Percentiles rank a stretch among this genome's conserved stretches.
phyloP scores from a whole-genome alignment of 1,284 basidiomycete species.

The Cystobasidium pallidum region DNA sequence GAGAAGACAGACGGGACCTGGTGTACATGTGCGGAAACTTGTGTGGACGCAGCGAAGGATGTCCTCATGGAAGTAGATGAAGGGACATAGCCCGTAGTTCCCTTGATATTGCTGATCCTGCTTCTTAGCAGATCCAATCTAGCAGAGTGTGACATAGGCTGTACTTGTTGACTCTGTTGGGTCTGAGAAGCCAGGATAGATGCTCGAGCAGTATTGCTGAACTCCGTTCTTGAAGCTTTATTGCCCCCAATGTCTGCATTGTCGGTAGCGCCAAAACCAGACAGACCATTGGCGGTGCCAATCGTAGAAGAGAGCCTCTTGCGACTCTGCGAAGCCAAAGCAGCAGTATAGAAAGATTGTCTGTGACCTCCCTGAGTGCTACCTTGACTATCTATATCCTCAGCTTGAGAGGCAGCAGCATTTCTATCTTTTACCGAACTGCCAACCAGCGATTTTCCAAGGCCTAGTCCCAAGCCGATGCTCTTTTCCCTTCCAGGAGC shows the following conservation, averaged over 20 bases:
- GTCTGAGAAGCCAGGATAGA: slow-evolving; percentile 23
- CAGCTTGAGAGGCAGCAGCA: slow-evolving; percentile 15
- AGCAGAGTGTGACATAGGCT: slow-evolving; percentile 29
- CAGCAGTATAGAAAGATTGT: slow-evolving; percentile 34
- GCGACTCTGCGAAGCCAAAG: slow-evolving; percentile 5
- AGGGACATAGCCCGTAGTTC: slow-evolving; percentile 14
- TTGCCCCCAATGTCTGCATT: neutral
- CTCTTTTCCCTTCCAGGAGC: slow-evolving; percentile 49
- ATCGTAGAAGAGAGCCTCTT: slow-evolving; percentile 36
- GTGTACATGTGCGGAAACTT: neutral
- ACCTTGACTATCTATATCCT: slow-evolving; percentile 39
- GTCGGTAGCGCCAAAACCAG: neutral
- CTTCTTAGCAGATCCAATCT: slow-evolving; percentile 32
- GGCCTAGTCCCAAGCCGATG: slow-evolving; percentile 46
- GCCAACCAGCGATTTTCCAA: slow-evolving; percentile 39
- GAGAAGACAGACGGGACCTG: too few relatives aligned
- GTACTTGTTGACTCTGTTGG: neutral
- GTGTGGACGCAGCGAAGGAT: slow-evolving; percentile 13
- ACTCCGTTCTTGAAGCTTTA: slow-evolving; percentile 30
- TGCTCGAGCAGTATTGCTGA: slow-evolving; percentile 9
- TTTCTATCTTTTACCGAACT: slow-evolving; percentile 38
- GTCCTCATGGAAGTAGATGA: slow-evolving; percentile 3
- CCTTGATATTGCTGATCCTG: slow-evolving; percentile 40
- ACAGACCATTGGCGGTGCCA: neutral
- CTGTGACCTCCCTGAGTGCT: slow-evolving; percentile 2